Base-by-base conservation (phyloP, 1,284 basidiomycete genomes). In the Malassezia equina region DNA sequence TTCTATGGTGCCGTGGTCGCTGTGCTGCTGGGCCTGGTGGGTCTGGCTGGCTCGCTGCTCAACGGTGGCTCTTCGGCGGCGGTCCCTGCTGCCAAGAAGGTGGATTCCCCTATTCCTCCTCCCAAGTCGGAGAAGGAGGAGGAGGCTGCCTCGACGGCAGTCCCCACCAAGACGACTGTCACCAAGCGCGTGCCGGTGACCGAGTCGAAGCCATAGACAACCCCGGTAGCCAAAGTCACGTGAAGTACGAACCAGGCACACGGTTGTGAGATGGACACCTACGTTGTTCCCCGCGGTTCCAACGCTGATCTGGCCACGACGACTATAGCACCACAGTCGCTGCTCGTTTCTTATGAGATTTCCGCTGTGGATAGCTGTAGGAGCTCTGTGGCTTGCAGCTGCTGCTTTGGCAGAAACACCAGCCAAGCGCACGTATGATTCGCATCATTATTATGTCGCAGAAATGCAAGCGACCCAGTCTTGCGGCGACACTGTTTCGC, bases 381-480 rank as follows among this genome's bases (percentile, higher is more conserved):
- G 32, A n/a, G 32, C 32, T 33, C 6, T 48, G 7, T 24, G 15
- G 28, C 40, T 43, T 3, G 47, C 32, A 21, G 2, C 33, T 19
- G 31, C 11, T 17, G 23, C 24, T 9, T 15, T 47, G 11, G 46
- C 28, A 2, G 36, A 9, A 19, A n/a, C 24, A 15, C 53, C 53
- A 21, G 40, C 49, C 28, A 69, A 66, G 58, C 64, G 76, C 17
- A 62, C 64, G 2, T 91, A 96, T 75, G 76, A 80, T 63, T 84
- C 86, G 7, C 86, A 96, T 76, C 80, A 86, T 65, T 98, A 99
- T 78, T 93, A 91, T 78, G 85, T 89, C 58, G 75, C 93, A 24
- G 84, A 90, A 73, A 82, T 88, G 71, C 76, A 81, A 64, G 81
- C 85, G 47, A 43, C 31, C 31, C 33, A 23, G 24, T 17, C 48